Base-by-base conservation (phyloP, 164 flowering plant genomes). In the Protea cynaroides region DNA sequence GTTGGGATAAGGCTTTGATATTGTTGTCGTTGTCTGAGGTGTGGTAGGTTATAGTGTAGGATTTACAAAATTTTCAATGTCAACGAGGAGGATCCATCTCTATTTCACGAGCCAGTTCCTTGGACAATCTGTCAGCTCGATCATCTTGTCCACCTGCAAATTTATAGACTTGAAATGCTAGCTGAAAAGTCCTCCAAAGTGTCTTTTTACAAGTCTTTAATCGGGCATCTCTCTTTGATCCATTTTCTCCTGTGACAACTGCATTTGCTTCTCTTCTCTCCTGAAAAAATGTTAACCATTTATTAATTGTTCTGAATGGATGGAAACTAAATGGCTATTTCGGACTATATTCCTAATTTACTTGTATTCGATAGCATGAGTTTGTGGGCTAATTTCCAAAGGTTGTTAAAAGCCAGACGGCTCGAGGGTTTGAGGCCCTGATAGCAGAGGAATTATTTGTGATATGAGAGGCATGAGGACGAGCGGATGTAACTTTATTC, bases 131-230 rank as follows among this genome's bases (percentile, higher is more conserved):
- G 36, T 90, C 97, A 3, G 93, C 97, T 0, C 95, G 84, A 21
- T 90, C 97, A 65, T 90, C 95, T 15, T 85, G 89, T 46, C 97
- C 97, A 47, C 95, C 97, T 0, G 95, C 89, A 72, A 90, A 90
- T 7, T 84, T 77, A 61, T 90, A 88, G 8, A 88, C 91, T 24
- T 82, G 66, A 69, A 78, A 90, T 69, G 97, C 93, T 43, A 90
- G 79, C 54, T 88, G 95, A 65, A 90, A 90, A 43, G 90, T 84
- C 76, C 71, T 86, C 97, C 97, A 90, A 0, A 90, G 83, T 78
- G 78, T 56, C 69, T 84, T 82, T 19, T 73, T 75, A 29, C 71
- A 67, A 52, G 66, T 81, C 25, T 68, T 72, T 62, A 75, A 63
- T 59, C 53, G 70, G 38, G 44, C 63, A 11, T 79, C 78, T 18